Evolutionary conservation across 352 stramenopile species (phyloP), one percentile per base, ranked within the genome.

Genomic region (Globisporangium paddicum): DNA sequence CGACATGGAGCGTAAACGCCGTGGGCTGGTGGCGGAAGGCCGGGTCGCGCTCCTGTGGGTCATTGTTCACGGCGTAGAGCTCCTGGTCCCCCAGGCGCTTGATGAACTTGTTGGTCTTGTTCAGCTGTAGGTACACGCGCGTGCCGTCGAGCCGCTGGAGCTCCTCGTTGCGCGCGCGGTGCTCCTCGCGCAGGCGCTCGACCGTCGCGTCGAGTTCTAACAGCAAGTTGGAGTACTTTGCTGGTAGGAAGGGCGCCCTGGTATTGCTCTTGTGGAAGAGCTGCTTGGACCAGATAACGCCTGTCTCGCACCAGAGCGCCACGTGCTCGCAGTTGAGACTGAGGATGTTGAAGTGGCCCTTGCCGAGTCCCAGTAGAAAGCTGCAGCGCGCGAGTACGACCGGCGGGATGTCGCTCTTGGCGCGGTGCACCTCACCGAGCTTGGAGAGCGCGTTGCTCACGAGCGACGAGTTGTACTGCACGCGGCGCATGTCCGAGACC

Each of bases 281-380:
- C 62, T 89, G 82, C 67, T 91, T 91, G 56, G 75, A 89, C 76
- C 78, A 91, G 16, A 84, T 65, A 23, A 86, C 70, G 57, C 82
- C 82, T 8, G 82, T 89, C 28, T 81, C 89, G 66, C 82, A 91
- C 82, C 82, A 91, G 23, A 88, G 60, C 37, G 82, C 78, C 10
- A 89, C 78, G 53, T 92, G 82, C 59, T 90, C 79, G 58, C 82
- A 92, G 47, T 92, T 92, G 35, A 89, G 63, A 32, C 68, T 76
- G 30, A 89, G 48, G 46, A 92, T 82, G 46, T 68, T 86, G 28
- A 90, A 90, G 37, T 92, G 78, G 41, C 82, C 82, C n/a, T 76
- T 67, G 5, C 82, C 82, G 3, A 78, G 64, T 5, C 82, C 82
- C 34, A 90, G 44, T 5, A 92, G 51, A 41, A 92, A 92, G 14